Conservation (phyloP, 2,329 filamentous ascomycete species). For the Alternaria postmessia region DNA sequence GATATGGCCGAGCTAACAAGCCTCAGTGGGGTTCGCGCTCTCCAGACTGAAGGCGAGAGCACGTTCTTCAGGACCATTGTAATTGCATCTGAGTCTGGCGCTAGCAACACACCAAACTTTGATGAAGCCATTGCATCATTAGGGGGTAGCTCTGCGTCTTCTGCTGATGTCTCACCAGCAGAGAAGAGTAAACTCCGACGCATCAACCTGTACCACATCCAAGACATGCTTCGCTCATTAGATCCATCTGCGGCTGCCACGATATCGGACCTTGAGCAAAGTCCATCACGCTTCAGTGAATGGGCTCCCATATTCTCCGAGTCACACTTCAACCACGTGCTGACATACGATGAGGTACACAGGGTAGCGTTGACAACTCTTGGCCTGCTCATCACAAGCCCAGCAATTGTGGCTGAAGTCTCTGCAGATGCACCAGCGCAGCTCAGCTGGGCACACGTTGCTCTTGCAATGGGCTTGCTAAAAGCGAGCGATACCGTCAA, state of each 20-base stretch:
- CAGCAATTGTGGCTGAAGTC: slow-evolving; percentile 5
- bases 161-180: slow-evolving; percentile 17
- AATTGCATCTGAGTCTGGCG: slow-evolving; percentile 31
- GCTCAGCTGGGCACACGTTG: slow-evolving; percentile 53
- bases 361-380: slow-evolving; percentile 64
- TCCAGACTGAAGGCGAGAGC: slow-evolving; percentile 54
- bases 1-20: slow-evolving; percentile 10
- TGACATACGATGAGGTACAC: slow-evolving; percentile 68
- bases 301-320: slow-evolving; percentile 39
- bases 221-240: slow-evolving; percentile 65
- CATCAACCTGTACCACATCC: slow-evolving; percentile 71
- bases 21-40: slow-evolving; percentile 51
- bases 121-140: slow-evolving; percentile 22
- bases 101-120: slow-evolving; percentile 15
- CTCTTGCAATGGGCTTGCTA: slow-evolving; percentile 53
- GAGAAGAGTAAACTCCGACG: slow-evolving; percentile 46
- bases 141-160: slow-evolving; percentile 9
- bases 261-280: slow-evolving; percentile 35
- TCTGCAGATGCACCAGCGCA: slow-evolving; percentile 16
- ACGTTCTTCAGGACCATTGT: slow-evolving; percentile 48
- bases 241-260: slow-evolving; percentile 44
- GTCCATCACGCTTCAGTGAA: slow-evolving; percentile 22
- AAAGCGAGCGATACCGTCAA: slow-evolving; percentile 59
- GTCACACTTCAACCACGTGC: slow-evolving; percentile 56
- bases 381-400: slow-evolving; percentile 50